phyloP scores from a whole-genome alignment of 345 rosid species.

The Brassica incana region DNA sequence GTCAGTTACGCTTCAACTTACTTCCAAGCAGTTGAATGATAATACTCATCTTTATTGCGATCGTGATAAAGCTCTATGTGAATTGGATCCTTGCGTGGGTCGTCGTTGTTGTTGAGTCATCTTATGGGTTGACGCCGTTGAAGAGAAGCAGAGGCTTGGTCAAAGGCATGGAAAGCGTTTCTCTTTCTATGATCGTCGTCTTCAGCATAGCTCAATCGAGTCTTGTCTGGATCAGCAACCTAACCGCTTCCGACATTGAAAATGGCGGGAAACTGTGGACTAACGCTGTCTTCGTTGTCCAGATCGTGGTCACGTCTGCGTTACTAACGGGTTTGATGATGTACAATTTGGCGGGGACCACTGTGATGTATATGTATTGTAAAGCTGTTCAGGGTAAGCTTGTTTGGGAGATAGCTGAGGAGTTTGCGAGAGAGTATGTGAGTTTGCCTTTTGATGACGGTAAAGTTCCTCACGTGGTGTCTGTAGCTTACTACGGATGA shows the following conservation, averaged over 20 bases:
- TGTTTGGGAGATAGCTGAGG: constrained; percentile 70
- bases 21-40: constrained; percentile 21
- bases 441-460: constrained; percentile 75
- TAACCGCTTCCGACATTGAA: constrained; percentile 1
- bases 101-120: constrained; percentile 63
- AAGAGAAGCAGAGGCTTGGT: constrained; percentile 55
- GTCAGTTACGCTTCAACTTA: constrained; percentile 43
- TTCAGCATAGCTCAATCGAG: constrained; percentile 32
- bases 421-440: constrained; percentile 57
- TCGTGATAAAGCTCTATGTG: constrained; percentile 43
- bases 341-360: constrained; percentile 49
- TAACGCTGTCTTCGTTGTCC: constrained; percentile 43
- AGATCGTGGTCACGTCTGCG: constrained; percentile 51
- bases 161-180: constrained; percentile 51
- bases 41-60: constrained; percentile 1
- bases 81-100: constrained; percentile 54
- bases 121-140: constrained; percentile 66
- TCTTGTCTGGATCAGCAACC: constrained; percentile 36
- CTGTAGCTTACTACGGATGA: constrained; percentile 35
- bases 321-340: constrained; percentile 37
- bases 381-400: constrained; percentile 73
- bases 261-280: constrained; percentile 42
- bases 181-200: constrained; percentile 41
- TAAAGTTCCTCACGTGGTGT: constrained; percentile 71
- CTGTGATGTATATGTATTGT: constrained; percentile 68